These are phyloP conservation scores for Colletotrichum eremochloae DNA, from an alignment of 2,329 filamentous ascomycete genomes.

Conservation along the genomic window DNA sequence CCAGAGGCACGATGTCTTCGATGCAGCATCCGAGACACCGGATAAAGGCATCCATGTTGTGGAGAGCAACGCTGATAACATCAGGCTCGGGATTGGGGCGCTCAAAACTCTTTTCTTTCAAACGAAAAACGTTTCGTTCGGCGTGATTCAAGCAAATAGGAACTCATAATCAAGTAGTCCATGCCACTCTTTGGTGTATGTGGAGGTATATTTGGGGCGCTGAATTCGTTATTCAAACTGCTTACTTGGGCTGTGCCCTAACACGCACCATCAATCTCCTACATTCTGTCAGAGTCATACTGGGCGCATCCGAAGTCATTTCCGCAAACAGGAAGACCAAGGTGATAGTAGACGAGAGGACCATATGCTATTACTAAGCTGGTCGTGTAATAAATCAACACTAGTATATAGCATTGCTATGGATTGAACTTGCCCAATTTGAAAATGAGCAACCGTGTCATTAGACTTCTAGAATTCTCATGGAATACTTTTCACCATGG, in stretches of 20 bases:
- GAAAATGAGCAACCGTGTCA: background rate
- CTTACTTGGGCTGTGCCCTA: background rate
- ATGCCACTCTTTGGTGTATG: background rate
- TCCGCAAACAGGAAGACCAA: background rate
- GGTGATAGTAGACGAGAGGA: background rate
- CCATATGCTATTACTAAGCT: background rate
- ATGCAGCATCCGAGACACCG: background rate
- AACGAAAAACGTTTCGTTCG: too few relatives aligned
- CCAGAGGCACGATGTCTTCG: background rate
- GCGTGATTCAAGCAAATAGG: background rate
- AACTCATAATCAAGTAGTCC: too few relatives aligned
- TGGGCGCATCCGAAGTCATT: too few relatives aligned
- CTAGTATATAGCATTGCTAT: conserved; percentile 1
- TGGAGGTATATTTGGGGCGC: too few relatives aligned
- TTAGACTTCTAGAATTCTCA: conserved; percentile 17
- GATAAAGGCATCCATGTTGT: background rate
- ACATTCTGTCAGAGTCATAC: background rate
- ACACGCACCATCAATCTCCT: conserved; percentile 20
- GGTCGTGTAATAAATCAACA: conserved; percentile 1
- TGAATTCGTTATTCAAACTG: background rate
- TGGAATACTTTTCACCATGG: conserved; percentile 1
- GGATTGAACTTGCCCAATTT: background rate
- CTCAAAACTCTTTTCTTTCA: background rate
- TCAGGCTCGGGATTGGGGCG: background rate
- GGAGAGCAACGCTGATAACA: background rate